Percentiles rank a stretch among this genome's conserved stretches.
Conservation (phyloP, 805 yeast species). For the Danielia oregonensis region DNA sequence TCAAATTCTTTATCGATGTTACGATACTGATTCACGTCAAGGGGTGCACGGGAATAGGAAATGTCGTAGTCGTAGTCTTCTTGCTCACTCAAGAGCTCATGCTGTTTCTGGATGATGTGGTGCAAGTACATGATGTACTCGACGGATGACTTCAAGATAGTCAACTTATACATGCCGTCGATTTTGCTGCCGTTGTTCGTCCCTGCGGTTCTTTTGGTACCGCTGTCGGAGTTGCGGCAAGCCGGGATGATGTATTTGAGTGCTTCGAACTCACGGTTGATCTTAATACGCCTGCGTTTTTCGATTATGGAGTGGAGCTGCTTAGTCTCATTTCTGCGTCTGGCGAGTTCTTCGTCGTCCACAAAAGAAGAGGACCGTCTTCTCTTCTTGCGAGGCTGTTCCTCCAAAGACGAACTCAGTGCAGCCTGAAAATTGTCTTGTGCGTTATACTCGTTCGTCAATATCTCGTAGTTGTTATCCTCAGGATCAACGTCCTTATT, state of each 20-base stretch:
- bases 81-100: conserved; percentile 32
- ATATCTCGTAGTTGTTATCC: conserved; percentile 39
- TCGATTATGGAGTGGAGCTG: conserved; percentile 72
- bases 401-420: conserved; percentile 3
- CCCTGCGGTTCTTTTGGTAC: conserved; percentile 7
- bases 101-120: conserved; percentile 50
- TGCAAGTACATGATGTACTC: conserved; percentile 74
- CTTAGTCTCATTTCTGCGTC: conserved; percentile 39
- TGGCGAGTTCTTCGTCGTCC: conserved; percentile 39
- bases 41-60: conserved; percentile 50
- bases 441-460: conserved; percentile 33
- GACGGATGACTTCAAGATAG: conserved; percentile 77
- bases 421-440: neutral
- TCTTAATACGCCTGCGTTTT: conserved; percentile 70
- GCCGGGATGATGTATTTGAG: conserved; percentile 76
- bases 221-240: conserved; percentile 49
- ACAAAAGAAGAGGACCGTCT: conserved; percentile 37
- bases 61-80: conserved; percentile 38
- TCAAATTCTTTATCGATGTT: conserved; percentile 54
- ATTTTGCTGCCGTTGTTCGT: conserved; percentile 33
- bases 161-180: conserved; percentile 75
- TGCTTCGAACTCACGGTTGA: conserved; percentile 81
- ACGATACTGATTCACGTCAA: conserved; percentile 57
- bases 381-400: conserved; percentile 29
- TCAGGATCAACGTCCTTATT: conserved; percentile 41